Conservation (phyloP, 176 grass and related monocot species). For the Oropetium thomaeum region DNA sequence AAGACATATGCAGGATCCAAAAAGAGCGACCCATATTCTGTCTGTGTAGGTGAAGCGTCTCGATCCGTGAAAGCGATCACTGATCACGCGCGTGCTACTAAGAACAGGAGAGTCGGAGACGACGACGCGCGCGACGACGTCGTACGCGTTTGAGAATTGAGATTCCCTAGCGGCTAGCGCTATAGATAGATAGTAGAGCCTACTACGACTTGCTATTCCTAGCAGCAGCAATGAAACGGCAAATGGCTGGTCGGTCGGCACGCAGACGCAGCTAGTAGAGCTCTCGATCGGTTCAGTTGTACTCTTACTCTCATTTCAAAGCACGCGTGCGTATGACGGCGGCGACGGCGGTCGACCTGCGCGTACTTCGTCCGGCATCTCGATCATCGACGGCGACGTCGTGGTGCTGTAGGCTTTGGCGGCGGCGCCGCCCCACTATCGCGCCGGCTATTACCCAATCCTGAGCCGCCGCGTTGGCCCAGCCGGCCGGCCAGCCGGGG, state of each 20-base stretch:
- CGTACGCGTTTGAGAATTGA: no score
- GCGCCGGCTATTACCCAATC: background rate
- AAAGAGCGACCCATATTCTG: no score
- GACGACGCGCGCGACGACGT: no score
- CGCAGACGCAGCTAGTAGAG: no score
- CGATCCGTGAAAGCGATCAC: no score
- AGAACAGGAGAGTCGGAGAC: no score
- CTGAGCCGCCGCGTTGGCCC: background rate
- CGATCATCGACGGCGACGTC: constrained; percentile 13
- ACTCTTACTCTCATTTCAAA: background rate
- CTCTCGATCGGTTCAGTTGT: background rate
- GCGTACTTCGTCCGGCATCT: no score
- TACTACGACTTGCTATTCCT: no score
- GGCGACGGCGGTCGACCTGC: background rate
- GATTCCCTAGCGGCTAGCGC: background rate
- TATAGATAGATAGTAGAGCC: background rate
- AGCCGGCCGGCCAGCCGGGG: no score
- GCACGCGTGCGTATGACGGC: background rate
- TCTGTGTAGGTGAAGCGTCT: no score
- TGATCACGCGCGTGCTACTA: no score
- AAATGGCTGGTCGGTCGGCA: background rate
- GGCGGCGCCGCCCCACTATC: constrained; percentile 30
- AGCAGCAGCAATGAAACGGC: background rate
- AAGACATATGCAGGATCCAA: no score
- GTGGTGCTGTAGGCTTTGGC: background rate